phyloP scores from a whole-genome alignment of 2,329 filamentous ascomycete genomes.

The Alternaria gansuensis region DNA sequence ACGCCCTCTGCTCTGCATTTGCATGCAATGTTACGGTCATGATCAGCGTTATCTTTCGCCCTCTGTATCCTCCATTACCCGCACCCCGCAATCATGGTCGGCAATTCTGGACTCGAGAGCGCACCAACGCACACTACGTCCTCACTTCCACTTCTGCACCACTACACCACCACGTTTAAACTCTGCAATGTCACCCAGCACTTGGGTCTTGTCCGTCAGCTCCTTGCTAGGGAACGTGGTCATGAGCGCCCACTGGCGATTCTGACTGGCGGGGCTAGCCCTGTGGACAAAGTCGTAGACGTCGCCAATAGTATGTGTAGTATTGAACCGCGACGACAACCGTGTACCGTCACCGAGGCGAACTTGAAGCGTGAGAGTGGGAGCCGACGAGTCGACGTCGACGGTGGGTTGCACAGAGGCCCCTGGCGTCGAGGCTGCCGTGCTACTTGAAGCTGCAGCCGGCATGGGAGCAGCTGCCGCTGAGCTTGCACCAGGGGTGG shows the following conservation, averaged over 20 bases:
- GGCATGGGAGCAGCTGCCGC: constrained; percentile 46
- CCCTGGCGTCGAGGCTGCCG: constrained; percentile 37
- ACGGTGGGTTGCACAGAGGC: constrained; percentile 56
- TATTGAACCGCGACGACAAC: constrained; percentile 82
- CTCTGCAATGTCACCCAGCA: constrained; percentile 58
- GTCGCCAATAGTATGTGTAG: constrained; percentile 77
- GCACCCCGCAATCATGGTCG: constrained; percentile 6
- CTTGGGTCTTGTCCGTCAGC: constrained; percentile 69
- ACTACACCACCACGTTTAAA: constrained; percentile 64
- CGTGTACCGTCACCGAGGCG: constrained; percentile 80
- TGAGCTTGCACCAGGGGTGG: constrained; percentile 69
- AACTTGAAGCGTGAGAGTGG: constrained; percentile 75
- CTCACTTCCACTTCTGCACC: constrained; percentile 63
- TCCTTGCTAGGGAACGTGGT: constrained; percentile 88
- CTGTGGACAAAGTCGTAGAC: constrained; percentile 77
- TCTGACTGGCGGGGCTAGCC: constrained; percentile 66
- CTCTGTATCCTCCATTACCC: not conserved
- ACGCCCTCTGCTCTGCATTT: not conserved
- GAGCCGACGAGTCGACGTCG: constrained; percentile 70
- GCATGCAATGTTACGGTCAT: not conserved
- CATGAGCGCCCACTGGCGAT: constrained; percentile 75
- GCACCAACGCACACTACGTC: constrained; percentile 2
- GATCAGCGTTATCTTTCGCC: not conserved
- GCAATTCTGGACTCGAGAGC: constrained; percentile 3
- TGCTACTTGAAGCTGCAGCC: constrained; percentile 46